phyloP scores from a whole-genome alignment of 75 land plant genomes.

The Picea sitchensis region DNA sequence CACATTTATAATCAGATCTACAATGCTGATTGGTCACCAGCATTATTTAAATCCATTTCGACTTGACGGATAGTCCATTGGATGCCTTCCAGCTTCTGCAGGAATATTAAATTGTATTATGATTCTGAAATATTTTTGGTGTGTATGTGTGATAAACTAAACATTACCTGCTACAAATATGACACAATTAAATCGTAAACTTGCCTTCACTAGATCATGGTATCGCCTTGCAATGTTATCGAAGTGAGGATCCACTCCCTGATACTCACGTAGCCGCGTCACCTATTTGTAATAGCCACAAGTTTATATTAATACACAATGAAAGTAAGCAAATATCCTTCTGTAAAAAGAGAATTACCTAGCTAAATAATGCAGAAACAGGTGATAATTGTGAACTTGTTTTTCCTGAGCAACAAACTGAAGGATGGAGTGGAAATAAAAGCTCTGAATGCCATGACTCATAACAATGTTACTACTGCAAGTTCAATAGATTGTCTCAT shows the following conservation, averaged over 20 bases:
- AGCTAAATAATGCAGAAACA: not conserved
- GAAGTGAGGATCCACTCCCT: conserved; percentile 97
- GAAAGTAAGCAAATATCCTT: not conserved
- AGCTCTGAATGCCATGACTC: not conserved
- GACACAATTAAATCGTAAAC: not conserved
- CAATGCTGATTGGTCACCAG: conserved; percentile 57
- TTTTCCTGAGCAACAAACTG: not conserved
- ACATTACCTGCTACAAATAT: not conserved
- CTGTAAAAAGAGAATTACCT: not conserved
- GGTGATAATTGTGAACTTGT: not conserved
- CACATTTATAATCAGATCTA: conserved; percentile 8
- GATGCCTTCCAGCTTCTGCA: conserved; percentile 90
- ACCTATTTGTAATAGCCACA: conserved; percentile 37
- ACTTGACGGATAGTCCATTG: conserved; percentile 98
- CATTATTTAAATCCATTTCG: conserved; percentile 88
- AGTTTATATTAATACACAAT: conserved; percentile 1
- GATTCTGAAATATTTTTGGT: not conserved
- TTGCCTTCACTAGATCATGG: conserved; percentile 85
- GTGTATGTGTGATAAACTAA: no score
- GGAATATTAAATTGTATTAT: not conserved
- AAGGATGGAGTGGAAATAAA: not conserved
- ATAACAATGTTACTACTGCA: no score
- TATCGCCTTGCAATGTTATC: conserved; percentile 93
- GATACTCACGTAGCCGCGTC: conserved; percentile 91
- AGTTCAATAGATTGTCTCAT: not conserved